Evolutionary conservation across 2,329 filamentous ascomycete species (phyloP), one percentile per base, ranked within the genome.

Genomic region (Penicillium sp.): DNA sequence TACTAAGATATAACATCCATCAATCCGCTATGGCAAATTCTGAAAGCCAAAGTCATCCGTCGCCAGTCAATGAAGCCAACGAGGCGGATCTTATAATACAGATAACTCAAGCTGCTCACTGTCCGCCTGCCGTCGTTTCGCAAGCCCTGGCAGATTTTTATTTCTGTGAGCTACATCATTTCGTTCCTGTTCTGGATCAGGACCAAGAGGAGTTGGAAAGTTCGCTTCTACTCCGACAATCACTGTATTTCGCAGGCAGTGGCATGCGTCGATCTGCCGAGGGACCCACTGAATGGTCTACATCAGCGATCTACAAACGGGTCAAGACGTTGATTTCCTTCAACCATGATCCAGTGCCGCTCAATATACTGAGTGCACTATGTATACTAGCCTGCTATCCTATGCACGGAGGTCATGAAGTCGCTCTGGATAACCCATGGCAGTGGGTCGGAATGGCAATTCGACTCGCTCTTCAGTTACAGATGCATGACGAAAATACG

Each of bases 381-480:
- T 40, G 35, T 40, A 40, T 42, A 48, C 2, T 41, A 49, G 11
- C 45, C 45, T 11, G 53, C 33, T 20, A 40, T 55, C 26, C 42
- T 53, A 12, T 40, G 18, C 35, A 40, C 2, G 4, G 8, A 40
- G n/a, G 9, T 14, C 12, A 40, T 40, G 35, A 14, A 20, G 35
- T 40, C 18, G 35, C 35, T 40, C 33, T 58, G 11, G 53, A 58
- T 22, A 56, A 49, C 12, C 56, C 56, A 8, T 58, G 53, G 53
- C 53, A 58, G 37, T 58, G 56, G 56, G n/a, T 40, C 11, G 53
- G 56, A 14, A 58, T 56, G 56, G 56, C 41, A 37, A 56, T 56
- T 11, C 44, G 56, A 40, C 46, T 58, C 3, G 56, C 41, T 4
- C 26, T 58, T 8, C 56, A 58, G 15, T 25, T 58, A 15, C 56